A percentile compares a stretch with the other conserved stretches of the same genome.
These are phyloP conservation scores for Truncatella angustata DNA, from an alignment of 2,329 filamentous ascomycete species.

Conservation along the genomic window DNA sequence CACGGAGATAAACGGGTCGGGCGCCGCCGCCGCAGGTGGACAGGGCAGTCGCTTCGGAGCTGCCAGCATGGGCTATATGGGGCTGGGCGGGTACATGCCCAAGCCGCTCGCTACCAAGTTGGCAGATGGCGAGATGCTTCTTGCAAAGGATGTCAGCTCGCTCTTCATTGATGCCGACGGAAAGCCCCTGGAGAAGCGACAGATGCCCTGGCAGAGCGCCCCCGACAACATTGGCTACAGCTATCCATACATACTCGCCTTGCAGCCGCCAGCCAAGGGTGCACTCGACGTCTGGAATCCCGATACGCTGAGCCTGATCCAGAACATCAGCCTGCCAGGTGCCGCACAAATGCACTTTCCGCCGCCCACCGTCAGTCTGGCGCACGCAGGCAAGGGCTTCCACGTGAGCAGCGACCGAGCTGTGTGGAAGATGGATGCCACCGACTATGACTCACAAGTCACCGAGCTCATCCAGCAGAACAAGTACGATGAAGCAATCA, in stretches of 20 bases:
- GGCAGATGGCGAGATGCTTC: constrained; percentile 76
- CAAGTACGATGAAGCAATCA: constrained; percentile 87
- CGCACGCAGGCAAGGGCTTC: constrained; percentile 94
- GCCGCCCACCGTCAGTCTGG: constrained; percentile 88
- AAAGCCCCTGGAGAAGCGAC: constrained; percentile 75
- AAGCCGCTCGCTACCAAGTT: constrained; percentile 84
- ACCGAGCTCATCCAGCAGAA: constrained; percentile 73
- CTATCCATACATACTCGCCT: constrained; percentile 88
- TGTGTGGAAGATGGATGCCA: constrained; percentile 94
- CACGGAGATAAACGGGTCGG: constrained; percentile 76
- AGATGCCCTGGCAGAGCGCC: constrained; percentile 87
- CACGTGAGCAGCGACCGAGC: constrained; percentile 86
- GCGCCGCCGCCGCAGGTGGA: constrained; percentile 59
- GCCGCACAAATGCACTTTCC: constrained; percentile 87
- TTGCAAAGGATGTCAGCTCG: constrained; percentile 98
- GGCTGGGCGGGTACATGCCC: constrained; percentile 85
- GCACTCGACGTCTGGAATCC: constrained; percentile 89
- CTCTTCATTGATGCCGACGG: constrained; percentile 85
- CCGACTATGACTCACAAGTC: constrained; percentile 88
- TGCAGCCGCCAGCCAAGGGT: constrained; percentile 81
- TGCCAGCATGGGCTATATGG: constrained; percentile 94
- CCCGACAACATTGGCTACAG: constrained; percentile 94
- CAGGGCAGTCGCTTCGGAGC: constrained; percentile 78
- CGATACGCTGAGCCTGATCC: constrained; percentile 83
- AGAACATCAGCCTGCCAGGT: constrained; percentile 77